Evolutionary conservation across 208 protist genomes (phyloP).

Genomic region (Crithidia sp.): DNA sequence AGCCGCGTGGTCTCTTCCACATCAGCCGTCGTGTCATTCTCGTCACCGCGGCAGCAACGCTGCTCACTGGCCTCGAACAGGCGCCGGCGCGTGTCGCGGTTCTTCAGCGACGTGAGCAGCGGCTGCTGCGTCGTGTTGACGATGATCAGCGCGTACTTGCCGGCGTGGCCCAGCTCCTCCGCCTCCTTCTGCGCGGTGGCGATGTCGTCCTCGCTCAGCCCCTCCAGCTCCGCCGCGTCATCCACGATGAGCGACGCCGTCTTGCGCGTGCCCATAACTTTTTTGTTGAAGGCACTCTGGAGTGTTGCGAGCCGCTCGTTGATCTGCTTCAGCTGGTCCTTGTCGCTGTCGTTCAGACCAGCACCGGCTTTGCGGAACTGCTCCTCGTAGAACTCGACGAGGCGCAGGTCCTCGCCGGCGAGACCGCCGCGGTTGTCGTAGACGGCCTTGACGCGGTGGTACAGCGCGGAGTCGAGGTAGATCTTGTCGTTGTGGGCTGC

Average conservation of each 20-base stretch:
- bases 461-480: conserved; percentile 53
- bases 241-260: conserved; percentile 41
- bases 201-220: conserved; percentile 44
- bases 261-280: conserved; percentile 39
- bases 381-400: conserved; percentile 48
- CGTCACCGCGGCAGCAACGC: conserved; percentile 17
- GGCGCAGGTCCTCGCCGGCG: conserved; percentile 45
- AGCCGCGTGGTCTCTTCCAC: conserved; percentile 39
- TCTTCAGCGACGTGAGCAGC: conserved; percentile 37
- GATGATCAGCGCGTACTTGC: conserved; percentile 53
- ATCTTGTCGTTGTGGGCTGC: conserved; percentile 46
- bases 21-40: conserved; percentile 34
- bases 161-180: conserved; percentile 35
- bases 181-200: conserved; percentile 34
- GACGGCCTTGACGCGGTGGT: conserved; percentile 51
- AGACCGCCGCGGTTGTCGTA: conserved; percentile 38
- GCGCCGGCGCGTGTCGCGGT: conserved; percentile 44
- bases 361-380: conserved; percentile 50
- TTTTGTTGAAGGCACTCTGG: conserved; percentile 38
- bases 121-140: conserved; percentile 69
- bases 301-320: conserved; percentile 53
- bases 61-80: conserved; percentile 45
- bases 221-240: conserved; percentile 45
- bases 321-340: conserved; percentile 46
- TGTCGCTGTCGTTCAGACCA: conserved; percentile 30